Conservation (phyloP, 192 early-diverging fungal species). For the Backusella luteola region DNA sequence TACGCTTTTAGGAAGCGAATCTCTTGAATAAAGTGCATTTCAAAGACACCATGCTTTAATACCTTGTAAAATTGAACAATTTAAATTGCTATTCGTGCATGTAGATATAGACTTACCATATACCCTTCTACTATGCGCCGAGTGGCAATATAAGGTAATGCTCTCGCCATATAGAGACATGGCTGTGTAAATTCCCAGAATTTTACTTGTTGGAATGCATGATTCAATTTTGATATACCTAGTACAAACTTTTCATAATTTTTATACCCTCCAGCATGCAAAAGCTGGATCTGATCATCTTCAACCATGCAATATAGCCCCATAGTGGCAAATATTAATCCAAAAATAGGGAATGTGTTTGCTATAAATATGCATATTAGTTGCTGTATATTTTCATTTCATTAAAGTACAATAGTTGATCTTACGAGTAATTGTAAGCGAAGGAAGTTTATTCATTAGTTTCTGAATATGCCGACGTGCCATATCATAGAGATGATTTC, state of each 20-base stretch:
- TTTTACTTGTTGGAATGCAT: constrained; percentile 38
- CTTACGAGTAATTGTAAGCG: constrained; percentile 36
- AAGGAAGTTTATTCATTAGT: constrained; percentile 21
- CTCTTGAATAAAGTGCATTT: constrained; percentile 36
- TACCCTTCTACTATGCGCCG: constrained; percentile 37
- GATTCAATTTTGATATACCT: constrained; percentile 26
- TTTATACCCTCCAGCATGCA: neutral
- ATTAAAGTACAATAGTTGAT: neutral
- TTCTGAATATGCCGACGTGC: constrained; percentile 28
- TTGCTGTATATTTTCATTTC: neutral
- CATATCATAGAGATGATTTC: constrained; percentile 26
- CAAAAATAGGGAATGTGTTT: constrained; percentile 36
- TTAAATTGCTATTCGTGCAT: neutral
- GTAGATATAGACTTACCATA: constrained; percentile 12
- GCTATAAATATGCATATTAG: constrained; percentile 16
- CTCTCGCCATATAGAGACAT: constrained; percentile 35
- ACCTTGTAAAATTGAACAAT: neutral
- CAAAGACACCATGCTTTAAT: constrained; percentile 33
- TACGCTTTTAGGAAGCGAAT: constrained; percentile 47
- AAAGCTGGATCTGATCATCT: constrained; percentile 13
- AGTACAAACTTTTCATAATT: constrained; percentile 29
- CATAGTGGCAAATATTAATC: constrained; percentile 37
- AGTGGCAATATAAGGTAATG: constrained; percentile 37
- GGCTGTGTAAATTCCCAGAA: constrained; percentile 40
- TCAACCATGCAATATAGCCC: constrained; percentile 30